Evolutionary conservation across 192 early-diverging fungal species (phyloP).

Genomic region (Dimargaris cristalligena): DNA sequence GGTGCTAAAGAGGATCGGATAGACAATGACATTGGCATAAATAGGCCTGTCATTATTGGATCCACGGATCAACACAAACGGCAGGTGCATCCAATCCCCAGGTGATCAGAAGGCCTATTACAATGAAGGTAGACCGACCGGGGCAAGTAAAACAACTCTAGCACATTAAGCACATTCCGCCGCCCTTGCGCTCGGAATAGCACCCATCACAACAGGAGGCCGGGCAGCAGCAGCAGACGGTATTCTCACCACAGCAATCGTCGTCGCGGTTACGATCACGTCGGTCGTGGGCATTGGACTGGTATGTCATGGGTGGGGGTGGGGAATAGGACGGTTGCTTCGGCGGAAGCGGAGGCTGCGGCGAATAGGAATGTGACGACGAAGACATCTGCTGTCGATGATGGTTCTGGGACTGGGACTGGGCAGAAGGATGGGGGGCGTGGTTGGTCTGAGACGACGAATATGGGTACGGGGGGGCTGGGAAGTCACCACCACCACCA

Average conservation of each 20-base stretch:
- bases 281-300: neutral
- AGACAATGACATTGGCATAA: too few species aligned
- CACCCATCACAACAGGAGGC: slow-evolving; percentile 7
- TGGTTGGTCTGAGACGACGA: too few species aligned
- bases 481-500: too few species aligned
- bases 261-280: slow-evolving; percentile 2
- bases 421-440: too few species aligned
- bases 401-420: too few species aligned
- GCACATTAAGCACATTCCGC: slow-evolving; percentile 3
- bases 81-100: neutral
- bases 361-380: neutral
- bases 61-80: too few species aligned
- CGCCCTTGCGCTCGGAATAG: slow-evolving; percentile 3
- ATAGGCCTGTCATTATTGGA: too few species aligned
- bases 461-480: too few species aligned
- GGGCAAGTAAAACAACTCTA: neutral
- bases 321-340: neutral
- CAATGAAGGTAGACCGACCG: too few species aligned
- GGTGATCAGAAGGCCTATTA: neutral
- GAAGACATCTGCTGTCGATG: too few species aligned
- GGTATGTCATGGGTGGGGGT: slow-evolving; percentile 5
- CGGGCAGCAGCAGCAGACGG: slow-evolving; percentile 8
- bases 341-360: neutral
- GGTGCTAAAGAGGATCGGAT: too few species aligned
- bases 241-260: neutral